Percentiles rank a stretch among this genome's conserved stretches.
Evolutionary conservation across 2,329 filamentous ascomycete genomes (phyloP).

Genomic region (Penicillium sp.): DNA sequence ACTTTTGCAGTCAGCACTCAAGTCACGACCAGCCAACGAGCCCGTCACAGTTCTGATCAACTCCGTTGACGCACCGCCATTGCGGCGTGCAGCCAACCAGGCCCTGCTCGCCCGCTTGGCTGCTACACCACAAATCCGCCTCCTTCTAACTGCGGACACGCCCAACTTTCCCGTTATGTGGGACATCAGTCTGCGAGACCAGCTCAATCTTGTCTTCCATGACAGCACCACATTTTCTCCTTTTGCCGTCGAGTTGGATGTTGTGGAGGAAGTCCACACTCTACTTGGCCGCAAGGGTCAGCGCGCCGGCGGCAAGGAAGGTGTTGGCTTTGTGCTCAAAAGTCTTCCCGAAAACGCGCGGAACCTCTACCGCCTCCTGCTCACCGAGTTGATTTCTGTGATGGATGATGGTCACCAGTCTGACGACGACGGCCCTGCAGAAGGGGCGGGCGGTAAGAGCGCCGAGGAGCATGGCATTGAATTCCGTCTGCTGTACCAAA

Average conservation of each 20-base stretch:
- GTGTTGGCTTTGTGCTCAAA: conserved; percentile 84
- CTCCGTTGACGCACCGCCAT: conserved; percentile 75
- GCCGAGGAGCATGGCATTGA: conserved; percentile 65
- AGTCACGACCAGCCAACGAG: conserved; percentile 40
- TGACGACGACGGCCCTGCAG: conserved; percentile 51
- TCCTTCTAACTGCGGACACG: conserved; percentile 81
- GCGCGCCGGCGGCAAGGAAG: conserved; percentile 82
- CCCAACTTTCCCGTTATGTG: conserved; percentile 84
- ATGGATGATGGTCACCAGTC: conserved; percentile 53
- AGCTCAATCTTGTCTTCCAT: conserved; percentile 86
- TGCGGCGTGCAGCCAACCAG: conserved; percentile 70
- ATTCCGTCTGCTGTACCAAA: conserved; percentile 88
- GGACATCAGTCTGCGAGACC: conserved; percentile 79
- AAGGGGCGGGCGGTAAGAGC: conserved; percentile 28
- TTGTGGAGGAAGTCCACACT: conserved; percentile 86
- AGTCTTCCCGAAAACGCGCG: conserved; percentile 89
- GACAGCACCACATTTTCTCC: conserved; percentile 87
- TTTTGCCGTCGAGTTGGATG: conserved; percentile 70
- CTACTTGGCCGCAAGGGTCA: conserved; percentile 77
- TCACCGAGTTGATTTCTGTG: conserved; percentile 76
- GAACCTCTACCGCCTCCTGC: conserved; percentile 77
- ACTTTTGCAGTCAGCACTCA: conserved; percentile 61
- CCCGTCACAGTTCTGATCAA: conserved; percentile 72
- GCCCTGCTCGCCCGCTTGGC: conserved; percentile 73
- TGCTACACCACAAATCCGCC: conserved; percentile 65